A percentile compares a stretch with the other conserved stretches of the same genome.
These are phyloP conservation scores for Capsicum baccatum DNA, from an alignment of 257 asterid species.

Conservation along the genomic window DNA sequence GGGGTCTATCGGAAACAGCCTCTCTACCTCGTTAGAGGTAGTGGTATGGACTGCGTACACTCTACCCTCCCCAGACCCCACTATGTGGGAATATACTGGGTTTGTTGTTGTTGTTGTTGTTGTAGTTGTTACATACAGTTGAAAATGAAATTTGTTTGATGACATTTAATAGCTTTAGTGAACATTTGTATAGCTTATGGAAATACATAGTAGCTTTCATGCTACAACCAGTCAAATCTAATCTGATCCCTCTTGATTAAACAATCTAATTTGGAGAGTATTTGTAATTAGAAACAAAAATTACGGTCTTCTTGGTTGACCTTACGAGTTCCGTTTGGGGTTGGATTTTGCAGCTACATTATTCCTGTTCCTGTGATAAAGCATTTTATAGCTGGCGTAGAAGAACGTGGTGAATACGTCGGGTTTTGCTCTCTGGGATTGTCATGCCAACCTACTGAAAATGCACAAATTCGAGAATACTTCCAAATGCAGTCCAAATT, in stretches of 20 bases:
- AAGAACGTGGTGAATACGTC: slow-evolving; percentile 81
- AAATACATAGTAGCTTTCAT: not conserved
- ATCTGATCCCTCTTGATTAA: slow-evolving; percentile 7
- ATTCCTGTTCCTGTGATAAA: slow-evolving; percentile 95
- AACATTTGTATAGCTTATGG: not conserved
- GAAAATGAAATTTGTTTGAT: not conserved
- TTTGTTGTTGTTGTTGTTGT: too few species aligned
- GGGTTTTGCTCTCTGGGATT: slow-evolving; percentile 96
- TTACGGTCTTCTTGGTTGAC: not conserved
- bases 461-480: slow-evolving; percentile 78
- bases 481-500: slow-evolving; percentile 68
- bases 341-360: slow-evolving; percentile 64
- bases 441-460: slow-evolving; percentile 94
- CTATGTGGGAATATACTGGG: too few species aligned
- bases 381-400: slow-evolving; percentile 84
- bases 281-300: not conserved
- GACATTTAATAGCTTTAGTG: not conserved
- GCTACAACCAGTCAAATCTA: slow-evolving; percentile 17
- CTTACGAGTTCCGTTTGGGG: slow-evolving; percentile 3
- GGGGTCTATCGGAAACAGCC: too few species aligned
- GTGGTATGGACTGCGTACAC: too few species aligned
- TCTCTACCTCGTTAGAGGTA: too few species aligned
- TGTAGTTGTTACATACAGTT: not conserved
- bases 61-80: too few species aligned
- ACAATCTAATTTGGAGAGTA: not conserved